These are phyloP conservation scores for Aspergillaceae sp. DNA, from an alignment of 2,329 filamentous ascomycete genomes.

Conservation along the genomic window DNA sequence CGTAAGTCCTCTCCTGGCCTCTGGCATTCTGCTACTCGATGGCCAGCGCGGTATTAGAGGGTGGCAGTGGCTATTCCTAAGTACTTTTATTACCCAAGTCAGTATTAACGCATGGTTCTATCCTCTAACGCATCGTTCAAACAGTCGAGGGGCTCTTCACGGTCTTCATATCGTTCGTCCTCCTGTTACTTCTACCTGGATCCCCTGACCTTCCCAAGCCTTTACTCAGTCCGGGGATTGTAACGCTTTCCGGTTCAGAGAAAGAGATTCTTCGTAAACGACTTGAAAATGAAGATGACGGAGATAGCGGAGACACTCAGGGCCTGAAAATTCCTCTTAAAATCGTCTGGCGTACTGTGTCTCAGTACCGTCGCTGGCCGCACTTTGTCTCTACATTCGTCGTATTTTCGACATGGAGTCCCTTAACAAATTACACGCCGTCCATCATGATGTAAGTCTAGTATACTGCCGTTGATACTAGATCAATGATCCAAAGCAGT, in stretches of 20 bases:
- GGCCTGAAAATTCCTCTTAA: not conserved
- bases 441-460: not conserved
- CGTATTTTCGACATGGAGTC: not conserved
- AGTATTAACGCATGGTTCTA: not conserved
- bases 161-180: not conserved
- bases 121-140: slow-evolving; percentile 38
- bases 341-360: not conserved
- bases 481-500: not conserved
- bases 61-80: not conserved
- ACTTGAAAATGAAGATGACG: not conserved
- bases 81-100: not conserved
- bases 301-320: not conserved
- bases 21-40: not conserved
- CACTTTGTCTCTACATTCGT: not conserved
- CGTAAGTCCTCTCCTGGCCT: not conserved
- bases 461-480: not conserved
- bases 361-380: not conserved
- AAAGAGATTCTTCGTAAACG: not conserved
- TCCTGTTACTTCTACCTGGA: not conserved
- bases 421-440: not conserved
- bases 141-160: not conserved
- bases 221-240: not conserved
- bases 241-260: not conserved
- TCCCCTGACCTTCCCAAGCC: not conserved
- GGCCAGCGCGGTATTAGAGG: not conserved